Evolutionary conservation across 139 green algal species (phyloP).

Genomic region (Chlamydomonas asymmetrica): DNA sequence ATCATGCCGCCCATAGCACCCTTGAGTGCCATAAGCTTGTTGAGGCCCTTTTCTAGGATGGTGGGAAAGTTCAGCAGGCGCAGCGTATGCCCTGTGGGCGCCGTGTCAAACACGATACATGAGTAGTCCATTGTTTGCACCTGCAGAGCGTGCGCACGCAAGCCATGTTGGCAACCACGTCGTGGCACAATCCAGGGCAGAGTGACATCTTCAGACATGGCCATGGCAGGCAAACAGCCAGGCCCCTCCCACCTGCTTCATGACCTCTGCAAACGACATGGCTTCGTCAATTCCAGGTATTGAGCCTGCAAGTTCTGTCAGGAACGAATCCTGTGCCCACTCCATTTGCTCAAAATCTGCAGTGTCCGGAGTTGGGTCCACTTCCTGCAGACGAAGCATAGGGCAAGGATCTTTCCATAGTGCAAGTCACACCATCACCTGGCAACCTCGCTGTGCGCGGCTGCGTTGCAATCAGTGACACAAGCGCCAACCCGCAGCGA

Average conservation of each 20-base stretch:
- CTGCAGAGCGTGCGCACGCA: slow-evolving; percentile 34
- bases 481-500: too few species aligned
- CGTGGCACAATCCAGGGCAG: too few species aligned
- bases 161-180: background rate
- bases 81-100: slow-evolving; percentile 92
- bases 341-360: slow-evolving; percentile 66
- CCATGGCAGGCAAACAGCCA: too few species aligned
- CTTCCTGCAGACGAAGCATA: slow-evolving; percentile 69
- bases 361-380: slow-evolving; percentile 86
- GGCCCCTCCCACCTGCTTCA: slow-evolving; percentile 81
- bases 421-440: too few species aligned
- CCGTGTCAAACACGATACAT: slow-evolving; percentile 97
- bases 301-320: slow-evolving; percentile 83
- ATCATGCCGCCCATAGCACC: slow-evolving; percentile 78
- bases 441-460: too few species aligned
- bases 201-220: too few species aligned
- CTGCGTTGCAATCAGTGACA: too few species aligned
- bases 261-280: slow-evolving; percentile 98
- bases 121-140: slow-evolving; percentile 95
- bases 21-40: slow-evolving; percentile 87
- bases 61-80: slow-evolving; percentile 94
- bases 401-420: background rate
- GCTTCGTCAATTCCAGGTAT: slow-evolving; percentile 98
- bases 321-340: slow-evolving; percentile 66
- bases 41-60: slow-evolving; percentile 92